Percentiles rank a stretch among this genome's conserved stretches.
Conservation (phyloP, 495 filamentous ascomycete genomes). For the Aspergillus nanangensis region DNA sequence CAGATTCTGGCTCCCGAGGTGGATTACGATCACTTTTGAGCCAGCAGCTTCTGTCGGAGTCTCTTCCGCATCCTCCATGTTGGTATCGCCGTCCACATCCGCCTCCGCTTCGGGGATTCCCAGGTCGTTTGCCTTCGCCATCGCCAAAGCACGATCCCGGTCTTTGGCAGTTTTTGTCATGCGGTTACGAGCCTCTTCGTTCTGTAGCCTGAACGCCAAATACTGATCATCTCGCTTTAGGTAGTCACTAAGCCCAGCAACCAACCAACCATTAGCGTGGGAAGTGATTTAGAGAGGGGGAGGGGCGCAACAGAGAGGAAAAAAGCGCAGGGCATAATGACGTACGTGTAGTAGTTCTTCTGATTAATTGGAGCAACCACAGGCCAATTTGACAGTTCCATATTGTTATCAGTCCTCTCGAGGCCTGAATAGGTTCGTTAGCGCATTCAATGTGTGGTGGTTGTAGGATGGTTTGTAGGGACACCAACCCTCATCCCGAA, state of each 20-base stretch:
- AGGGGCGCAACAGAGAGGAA: neutral
- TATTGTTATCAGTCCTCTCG: slow-evolving; percentile 94
- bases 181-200: slow-evolving; percentile 71
- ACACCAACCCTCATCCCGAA: slow-evolving; percentile 57
- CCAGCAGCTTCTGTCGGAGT: slow-evolving; percentile 59
- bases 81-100: slow-evolving; percentile 57
- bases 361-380: slow-evolving; percentile 91
- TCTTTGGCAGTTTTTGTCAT: slow-evolving; percentile 83
- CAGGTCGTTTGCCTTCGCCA: slow-evolving; percentile 47
- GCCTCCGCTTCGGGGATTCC: slow-evolving; percentile 45
- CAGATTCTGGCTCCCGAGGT: slow-evolving; percentile 96
- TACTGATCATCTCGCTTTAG: slow-evolving; percentile 97
- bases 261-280: neutral
- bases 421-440: slow-evolving; percentile 54
- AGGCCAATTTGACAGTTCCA: slow-evolving; percentile 92
- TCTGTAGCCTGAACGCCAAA: slow-evolving; percentile 78
- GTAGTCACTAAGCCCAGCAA: slow-evolving; percentile 63
- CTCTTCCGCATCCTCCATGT: slow-evolving; percentile 58
- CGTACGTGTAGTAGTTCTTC: slow-evolving; percentile 99
- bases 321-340: slow-evolving; percentile 9
- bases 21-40: slow-evolving; percentile 92
- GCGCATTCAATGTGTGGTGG: neutral
- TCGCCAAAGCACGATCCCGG: slow-evolving; percentile 76
- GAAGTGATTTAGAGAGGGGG: slow-evolving; percentile 2
- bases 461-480: neutral